These are phyloP conservation scores for Fraxinus ornus DNA, from an alignment of 305 asterid genomes.

Conservation along the genomic window DNA sequence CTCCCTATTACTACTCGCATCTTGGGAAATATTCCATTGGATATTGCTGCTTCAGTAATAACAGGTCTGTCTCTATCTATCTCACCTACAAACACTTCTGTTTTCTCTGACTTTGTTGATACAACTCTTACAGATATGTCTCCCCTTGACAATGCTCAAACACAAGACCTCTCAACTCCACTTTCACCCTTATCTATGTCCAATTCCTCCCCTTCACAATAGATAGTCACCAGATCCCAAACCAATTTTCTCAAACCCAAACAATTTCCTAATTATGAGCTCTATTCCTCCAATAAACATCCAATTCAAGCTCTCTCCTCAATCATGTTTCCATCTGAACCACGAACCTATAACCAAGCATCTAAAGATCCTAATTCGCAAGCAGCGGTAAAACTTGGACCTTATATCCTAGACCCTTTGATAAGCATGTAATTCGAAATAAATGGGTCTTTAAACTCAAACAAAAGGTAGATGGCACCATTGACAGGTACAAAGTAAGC, in stretches of 20 bases:
- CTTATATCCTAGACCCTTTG: neutral
- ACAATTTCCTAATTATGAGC: too few species aligned
- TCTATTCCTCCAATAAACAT: neutral
- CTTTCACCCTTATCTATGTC: neutral
- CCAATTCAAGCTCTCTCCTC: neutral
- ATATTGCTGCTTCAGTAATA: neutral
- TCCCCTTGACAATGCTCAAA: neutral
- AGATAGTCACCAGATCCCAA: neutral
- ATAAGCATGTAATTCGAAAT: too few species aligned
- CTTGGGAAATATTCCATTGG: neutral
- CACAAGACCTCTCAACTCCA: neutral
- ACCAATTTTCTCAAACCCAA: neutral
- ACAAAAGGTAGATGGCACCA: neutral
- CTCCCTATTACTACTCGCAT: neutral
- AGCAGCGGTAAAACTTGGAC: neutral
- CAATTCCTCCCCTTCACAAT: neutral
- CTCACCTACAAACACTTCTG: neutral
- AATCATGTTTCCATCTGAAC: neutral
- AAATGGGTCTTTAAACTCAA: neutral
- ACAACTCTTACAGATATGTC: neutral
- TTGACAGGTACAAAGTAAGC: neutral
- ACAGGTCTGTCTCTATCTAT: neutral
- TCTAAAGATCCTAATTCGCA: neutral
- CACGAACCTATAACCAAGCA: neutral
- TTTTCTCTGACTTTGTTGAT: neutral